Base-by-base conservation (phyloP, 2,329 filamentous ascomycete species). In the Clarireedia paspali region DNA sequence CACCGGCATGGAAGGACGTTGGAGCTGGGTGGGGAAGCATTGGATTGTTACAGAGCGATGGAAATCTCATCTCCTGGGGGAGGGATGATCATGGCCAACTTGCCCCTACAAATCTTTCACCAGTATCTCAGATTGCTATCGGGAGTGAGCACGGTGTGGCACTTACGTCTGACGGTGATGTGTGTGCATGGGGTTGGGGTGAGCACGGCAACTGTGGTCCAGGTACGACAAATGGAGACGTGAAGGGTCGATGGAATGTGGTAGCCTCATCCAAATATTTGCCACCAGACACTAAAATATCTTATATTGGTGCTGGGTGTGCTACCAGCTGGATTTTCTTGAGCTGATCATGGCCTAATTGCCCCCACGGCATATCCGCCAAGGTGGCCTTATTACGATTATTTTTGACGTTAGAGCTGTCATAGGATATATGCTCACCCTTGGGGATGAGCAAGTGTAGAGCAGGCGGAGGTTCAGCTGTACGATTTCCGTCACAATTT, bases 121-220 rank as follows among this genome's bases (percentile, higher is more conserved):
- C 68, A 1, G 66, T 91, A 3, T 71, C 73, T 9, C 74, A 76
- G 24, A 79, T 97, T n/a, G 87, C 88, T 3, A 81, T 88, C 47
- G 94, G 94, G 0, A 96, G 92, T 67, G 94, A 97, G 71, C 94
- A 99, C 70, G 83, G 82, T n/a, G 71, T 97, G 60, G 89, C 84
- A 7, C 71, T 92, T 26, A 83, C 87, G 0, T 73, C 72, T 9
- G 75, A 79, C 20, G 82, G 82, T 1, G 80, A 85, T 50, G 82
- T 96, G 1, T 72, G 95, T 49, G 82, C 89, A 1, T 97, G 92
- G 90, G 94, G 94, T 20, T 99, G 94, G 94, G 91, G 91, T 2
- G 92, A 97, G 72, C 94, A 99, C 72, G 94, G 94, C 1, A 99
- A 99, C 69, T 99, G 94, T 70, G 94, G 94, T 3, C 81, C 83